Conservation (phyloP, 768 basidiomycete genomes). For the Pilatotrama ljubarskyi region DNA sequence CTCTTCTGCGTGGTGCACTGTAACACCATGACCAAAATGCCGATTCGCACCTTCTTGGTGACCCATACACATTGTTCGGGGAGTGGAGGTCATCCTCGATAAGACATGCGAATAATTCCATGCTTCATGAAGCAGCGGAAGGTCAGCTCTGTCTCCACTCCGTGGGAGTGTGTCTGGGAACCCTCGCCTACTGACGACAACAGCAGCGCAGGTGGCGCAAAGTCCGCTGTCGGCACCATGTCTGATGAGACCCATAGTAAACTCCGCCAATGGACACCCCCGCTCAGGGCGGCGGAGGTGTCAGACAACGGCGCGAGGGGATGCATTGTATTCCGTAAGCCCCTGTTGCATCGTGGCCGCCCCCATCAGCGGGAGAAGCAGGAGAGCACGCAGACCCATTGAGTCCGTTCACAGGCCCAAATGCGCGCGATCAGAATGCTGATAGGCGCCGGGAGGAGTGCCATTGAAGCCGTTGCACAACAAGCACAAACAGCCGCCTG, state of each 20-base stretch:
- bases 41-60: no score
- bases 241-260: background rate
- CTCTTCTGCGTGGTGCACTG: no score
- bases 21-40: no score
- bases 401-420: constrained; percentile 6
- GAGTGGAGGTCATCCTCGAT: no score
- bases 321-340: constrained; percentile 2
- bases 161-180: background rate
- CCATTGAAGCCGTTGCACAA: constrained; percentile 22
- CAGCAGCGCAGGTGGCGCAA: background rate
- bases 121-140: background rate
- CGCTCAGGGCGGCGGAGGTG: constrained; percentile 13
- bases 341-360: constrained; percentile 2
- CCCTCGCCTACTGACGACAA: background rate
- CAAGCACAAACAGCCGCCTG: constrained; percentile 23
- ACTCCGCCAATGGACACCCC: constrained; percentile 4
- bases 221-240: background rate
- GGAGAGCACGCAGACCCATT: background rate
- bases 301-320: constrained; percentile 1
- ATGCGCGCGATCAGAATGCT: constrained; percentile 15
- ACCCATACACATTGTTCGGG: background rate
- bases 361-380: constrained; percentile 18
- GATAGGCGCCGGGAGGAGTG: constrained; percentile 22
- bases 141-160: background rate
- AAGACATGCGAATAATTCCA: background rate